Percentiles rank a stretch among this genome's conserved stretches.
These are phyloP conservation scores for Plasmodium malariae DNA, from an alignment of 169 alveolate genomes.

Conservation along the genomic window DNA sequence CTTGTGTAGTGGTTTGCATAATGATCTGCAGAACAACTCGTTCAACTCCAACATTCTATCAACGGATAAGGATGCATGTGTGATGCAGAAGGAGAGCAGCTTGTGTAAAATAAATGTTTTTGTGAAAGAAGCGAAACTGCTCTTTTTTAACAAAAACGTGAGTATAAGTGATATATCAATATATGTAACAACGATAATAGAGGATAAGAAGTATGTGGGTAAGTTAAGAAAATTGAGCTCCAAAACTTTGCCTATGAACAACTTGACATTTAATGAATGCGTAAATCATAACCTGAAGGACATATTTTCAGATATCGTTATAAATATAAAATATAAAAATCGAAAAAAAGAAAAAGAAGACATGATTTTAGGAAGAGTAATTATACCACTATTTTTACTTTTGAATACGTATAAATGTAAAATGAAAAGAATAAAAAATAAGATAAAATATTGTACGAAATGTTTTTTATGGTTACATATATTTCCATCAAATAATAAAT, in stretches of 20 bases:
- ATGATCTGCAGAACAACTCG: no score
- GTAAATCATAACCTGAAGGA: constrained; percentile 57
- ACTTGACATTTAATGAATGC: constrained; percentile 58
- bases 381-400: constrained; percentile 61
- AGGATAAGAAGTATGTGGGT: constrained; percentile 66
- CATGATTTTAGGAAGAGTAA: constrained; percentile 54
- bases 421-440: constrained; percentile 50
- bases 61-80: constrained; percentile 5
- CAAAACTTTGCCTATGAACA: constrained; percentile 57
- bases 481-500: constrained; percentile 77
- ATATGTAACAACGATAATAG: constrained; percentile 57
- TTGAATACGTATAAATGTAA: constrained; percentile 61
- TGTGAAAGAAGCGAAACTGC: constrained; percentile 59
- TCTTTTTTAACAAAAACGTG: constrained; percentile 53
- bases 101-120: constrained; percentile 49
- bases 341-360: constrained; percentile 54
- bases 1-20: no score
- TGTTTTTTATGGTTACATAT: constrained; percentile 73
- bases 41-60: constrained; percentile 13
- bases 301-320: constrained; percentile 41
- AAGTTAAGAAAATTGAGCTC: constrained; percentile 60
- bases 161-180: constrained; percentile 39
- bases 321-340: constrained; percentile 58
- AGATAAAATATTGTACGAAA: constrained; percentile 55
- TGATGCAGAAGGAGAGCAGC: constrained; percentile 8